These are phyloP conservation scores for Phragmites australis DNA, from an alignment of 176 grass and related monocot genomes.

Conservation along the genomic window DNA sequence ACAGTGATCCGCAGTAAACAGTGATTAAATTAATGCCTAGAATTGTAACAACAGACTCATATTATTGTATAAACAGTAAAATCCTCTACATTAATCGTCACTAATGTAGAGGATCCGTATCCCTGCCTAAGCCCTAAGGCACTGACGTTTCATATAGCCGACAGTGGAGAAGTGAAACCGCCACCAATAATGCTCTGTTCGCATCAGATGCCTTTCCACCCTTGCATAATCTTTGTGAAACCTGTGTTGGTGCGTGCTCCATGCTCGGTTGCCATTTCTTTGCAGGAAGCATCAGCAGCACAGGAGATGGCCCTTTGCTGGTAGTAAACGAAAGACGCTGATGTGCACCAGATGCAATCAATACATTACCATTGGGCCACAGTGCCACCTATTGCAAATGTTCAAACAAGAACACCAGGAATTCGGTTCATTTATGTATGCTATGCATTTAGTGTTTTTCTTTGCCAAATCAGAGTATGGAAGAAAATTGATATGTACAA, in stretches of 20 bases:
- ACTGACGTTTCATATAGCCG: neutral
- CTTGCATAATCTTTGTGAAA: slow-evolving; percentile 3
- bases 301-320: neutral
- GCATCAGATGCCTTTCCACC: neutral
- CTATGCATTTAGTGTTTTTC: slow-evolving; percentile 9
- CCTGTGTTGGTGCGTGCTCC: neutral
- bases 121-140: neutral
- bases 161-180: neutral
- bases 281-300: neutral
- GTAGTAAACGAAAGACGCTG: slow-evolving; percentile 19
- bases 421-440: neutral
- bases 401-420: neutral
- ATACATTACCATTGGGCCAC: neutral
- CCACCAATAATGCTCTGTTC: neutral
- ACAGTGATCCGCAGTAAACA: too few relatives aligned
- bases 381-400: neutral
- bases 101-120: too few relatives aligned
- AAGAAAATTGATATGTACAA: slow-evolving; percentile 33
- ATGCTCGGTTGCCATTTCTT: neutral
- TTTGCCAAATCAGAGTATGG: slow-evolving; percentile 21
- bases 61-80: too few relatives aligned
- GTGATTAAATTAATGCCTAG: too few relatives aligned
- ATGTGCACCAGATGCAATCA: neutral
- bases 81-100: too few relatives aligned
- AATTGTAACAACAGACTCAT: too few relatives aligned